Evolutionary conservation across 108 stramenopile genomes (phyloP).

Genomic region (Conticribra guillardii): DNA sequence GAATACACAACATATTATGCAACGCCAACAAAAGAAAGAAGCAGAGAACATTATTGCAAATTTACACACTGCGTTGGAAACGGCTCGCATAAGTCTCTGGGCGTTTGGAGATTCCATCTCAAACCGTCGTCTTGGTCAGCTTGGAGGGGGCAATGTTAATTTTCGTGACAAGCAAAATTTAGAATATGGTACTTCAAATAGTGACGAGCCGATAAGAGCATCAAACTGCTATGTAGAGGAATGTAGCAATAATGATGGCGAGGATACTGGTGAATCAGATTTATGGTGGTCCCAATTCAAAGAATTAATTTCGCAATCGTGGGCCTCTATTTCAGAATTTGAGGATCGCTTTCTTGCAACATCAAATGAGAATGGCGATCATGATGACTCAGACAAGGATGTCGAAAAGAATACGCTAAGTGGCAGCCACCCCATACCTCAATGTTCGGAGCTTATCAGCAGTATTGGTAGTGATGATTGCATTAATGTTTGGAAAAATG

Average conservation of each 20-base stretch:
- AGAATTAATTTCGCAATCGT: conserved; percentile 33
- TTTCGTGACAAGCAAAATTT: neutral
- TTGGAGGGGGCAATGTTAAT: neutral
- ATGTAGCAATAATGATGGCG: too few species aligned
- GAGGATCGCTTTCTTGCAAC: conserved; percentile 11
- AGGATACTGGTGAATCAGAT: neutral
- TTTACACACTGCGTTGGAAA: conserved; percentile 32
- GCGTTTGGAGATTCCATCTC: conserved; percentile 32
- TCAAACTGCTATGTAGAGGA: too few species aligned
- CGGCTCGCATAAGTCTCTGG: conserved; percentile 41
- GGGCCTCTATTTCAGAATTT: conserved; percentile 17
- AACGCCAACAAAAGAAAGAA: neutral
- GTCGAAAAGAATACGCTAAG: neutral
- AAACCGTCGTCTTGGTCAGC: too few species aligned
- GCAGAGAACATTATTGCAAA: conserved; percentile 16
- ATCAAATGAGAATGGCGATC: neutral
- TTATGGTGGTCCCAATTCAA: conserved; percentile 39
- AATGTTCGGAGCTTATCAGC: conserved; percentile 11
- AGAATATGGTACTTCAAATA: neutral
- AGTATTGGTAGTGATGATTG: conserved; percentile 3
- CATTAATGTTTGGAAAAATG: too few species aligned
- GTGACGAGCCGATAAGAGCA: neutral
- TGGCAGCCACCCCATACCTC: neutral
- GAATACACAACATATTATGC: neutral
- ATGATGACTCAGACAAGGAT: neutral